Evolutionary conservation across 768 basidiomycete species (phyloP).

Genomic region (Tulasnella sp.): DNA sequence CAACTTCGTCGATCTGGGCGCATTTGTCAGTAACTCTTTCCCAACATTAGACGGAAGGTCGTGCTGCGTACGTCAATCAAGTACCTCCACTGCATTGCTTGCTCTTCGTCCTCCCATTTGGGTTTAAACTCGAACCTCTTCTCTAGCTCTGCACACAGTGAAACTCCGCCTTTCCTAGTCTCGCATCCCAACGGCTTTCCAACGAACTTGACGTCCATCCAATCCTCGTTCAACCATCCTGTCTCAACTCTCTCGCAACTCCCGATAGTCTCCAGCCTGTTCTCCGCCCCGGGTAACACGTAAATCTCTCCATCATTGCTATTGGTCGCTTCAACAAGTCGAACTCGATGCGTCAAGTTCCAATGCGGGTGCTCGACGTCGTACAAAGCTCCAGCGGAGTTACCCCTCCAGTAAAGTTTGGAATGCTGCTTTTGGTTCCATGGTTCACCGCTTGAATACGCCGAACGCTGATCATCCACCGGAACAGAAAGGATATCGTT

Average conservation of each 20-base stretch:
- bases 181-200: constrained; percentile 38
- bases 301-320: not conserved
- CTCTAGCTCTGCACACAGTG: not conserved
- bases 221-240: constrained; percentile 33
- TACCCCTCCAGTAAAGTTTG: constrained; percentile 23
- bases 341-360: constrained; percentile 24
- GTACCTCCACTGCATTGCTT: constrained; percentile 33
- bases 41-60: not conserved
- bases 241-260: constrained; percentile 8
- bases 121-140: constrained; percentile 2
- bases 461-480: not conserved
- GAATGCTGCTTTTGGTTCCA: constrained; percentile 21
- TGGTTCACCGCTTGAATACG: not conserved
- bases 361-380: not conserved
- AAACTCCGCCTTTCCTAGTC: not conserved
- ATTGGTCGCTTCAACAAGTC: constrained; percentile 16
- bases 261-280: constrained; percentile 12
- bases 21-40: not conserved
- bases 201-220: constrained; percentile 38
- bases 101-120: constrained; percentile 15
- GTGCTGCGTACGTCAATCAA: constrained; percentile 36
- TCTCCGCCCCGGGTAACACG: constrained; percentile 5
- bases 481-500: constrained; percentile 46
- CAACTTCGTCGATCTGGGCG: constrained; percentile 37
- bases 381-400: not conserved